Conservation (phyloP, 2,329 filamentous ascomycete genomes). For the Curvularia lunata region DNA sequence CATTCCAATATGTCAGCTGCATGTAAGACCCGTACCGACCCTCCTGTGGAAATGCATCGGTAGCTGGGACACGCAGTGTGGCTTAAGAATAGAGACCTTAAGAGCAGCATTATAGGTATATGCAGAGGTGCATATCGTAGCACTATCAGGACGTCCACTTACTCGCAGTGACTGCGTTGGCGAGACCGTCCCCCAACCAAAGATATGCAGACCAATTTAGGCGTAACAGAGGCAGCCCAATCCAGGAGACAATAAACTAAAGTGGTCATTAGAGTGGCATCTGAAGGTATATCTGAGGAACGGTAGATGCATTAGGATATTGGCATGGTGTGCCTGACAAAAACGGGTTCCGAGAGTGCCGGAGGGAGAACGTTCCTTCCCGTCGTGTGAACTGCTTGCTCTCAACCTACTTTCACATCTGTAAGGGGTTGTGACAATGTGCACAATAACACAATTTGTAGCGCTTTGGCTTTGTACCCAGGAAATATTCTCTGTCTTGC, state of each 20-base stretch:
- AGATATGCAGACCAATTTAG: slow-evolving; percentile 12
- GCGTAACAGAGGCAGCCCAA: not conserved
- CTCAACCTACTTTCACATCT: not conserved
- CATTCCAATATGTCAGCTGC: slow-evolving; percentile 28
- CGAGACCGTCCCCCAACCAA: slow-evolving; percentile 9
- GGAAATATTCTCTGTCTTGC: not conserved
- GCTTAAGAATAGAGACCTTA: slow-evolving; percentile 9
- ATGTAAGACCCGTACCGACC: slow-evolving; percentile 17
- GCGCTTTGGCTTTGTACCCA: not conserved
- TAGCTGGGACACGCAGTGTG: slow-evolving; percentile 17
- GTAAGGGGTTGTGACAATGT: not conserved
- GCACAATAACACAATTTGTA: not conserved
- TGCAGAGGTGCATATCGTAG: slow-evolving; percentile 28
- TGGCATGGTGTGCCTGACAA: slow-evolving; percentile 2
- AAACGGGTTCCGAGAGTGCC: not conserved
- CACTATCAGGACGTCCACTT: slow-evolving; percentile 23
- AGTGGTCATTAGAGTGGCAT: not conserved
- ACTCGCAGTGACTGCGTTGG: slow-evolving; percentile 20
- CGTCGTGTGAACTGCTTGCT: not conserved
- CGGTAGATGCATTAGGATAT: not conserved
- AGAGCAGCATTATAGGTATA: slow-evolving; percentile 25
- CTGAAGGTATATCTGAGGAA: not conserved
- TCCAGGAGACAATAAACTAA: slow-evolving; percentile 4
- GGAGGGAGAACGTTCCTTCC: not conserved
- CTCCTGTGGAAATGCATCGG: slow-evolving; percentile 18